Evolutionary conservation across 2,329 filamentous ascomycete genomes (phyloP).

Genomic region (Monosporascus sp.): DNA sequence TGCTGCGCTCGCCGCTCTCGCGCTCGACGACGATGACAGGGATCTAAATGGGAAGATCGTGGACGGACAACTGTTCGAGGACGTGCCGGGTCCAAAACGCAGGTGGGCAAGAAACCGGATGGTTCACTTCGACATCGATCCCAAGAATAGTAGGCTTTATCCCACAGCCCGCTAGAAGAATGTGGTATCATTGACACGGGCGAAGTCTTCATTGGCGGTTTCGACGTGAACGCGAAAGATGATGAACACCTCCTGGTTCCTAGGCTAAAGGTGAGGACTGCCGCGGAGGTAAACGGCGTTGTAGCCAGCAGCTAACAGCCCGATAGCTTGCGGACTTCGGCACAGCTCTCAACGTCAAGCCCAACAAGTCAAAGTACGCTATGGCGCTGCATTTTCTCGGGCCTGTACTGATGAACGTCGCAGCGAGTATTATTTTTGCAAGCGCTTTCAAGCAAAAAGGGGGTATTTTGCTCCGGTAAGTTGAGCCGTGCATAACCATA

Average conservation of each 20-base stretch:
- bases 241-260: conserved; percentile 14
- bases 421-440: conserved; percentile 8
- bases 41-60: conserved; percentile 4
- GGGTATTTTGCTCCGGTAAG: conserved; percentile 13
- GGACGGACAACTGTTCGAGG: conserved; percentile 15
- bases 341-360: conserved; percentile 5
- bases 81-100: conserved; percentile 4
- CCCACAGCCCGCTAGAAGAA: not conserved
- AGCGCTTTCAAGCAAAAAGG: conserved; percentile 4
- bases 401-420: not conserved
- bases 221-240: conserved; percentile 9
- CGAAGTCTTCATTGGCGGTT: conserved; percentile 12
- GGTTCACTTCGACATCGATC: conserved; percentile 21
- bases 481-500: not conserved
- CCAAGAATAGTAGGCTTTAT: conserved; percentile 11
- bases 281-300: no score
- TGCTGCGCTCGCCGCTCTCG: not conserved
- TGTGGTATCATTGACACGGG: not conserved
- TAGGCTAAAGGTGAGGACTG: conserved; percentile 14
- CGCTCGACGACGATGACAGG: no score
- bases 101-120: conserved; percentile 12
- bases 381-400: not conserved
- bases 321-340: conserved; percentile 17
- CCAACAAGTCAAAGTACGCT: conserved; percentile 15
- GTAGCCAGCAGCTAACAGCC: not conserved